Base-by-base conservation (phyloP, 192 early-diverging fungal species). In the Piromyces sp. region DNA sequence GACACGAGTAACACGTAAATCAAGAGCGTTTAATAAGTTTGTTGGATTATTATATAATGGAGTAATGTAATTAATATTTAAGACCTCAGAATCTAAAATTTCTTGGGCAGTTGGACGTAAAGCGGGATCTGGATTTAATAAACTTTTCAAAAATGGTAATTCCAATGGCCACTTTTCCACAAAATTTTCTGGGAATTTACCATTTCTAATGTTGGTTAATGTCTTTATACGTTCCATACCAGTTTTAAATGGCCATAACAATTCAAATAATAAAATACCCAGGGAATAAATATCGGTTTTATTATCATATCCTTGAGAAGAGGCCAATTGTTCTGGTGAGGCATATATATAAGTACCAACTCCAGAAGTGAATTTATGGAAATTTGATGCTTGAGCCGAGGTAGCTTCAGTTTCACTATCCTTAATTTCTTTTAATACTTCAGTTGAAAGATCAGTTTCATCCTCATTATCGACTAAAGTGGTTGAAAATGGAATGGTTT, bases 191-290 rank as follows among this genome's bases (percentile, higher is more conserved):
- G 93, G 93, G 17, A 95, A 81, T 19, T 91, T 88, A 1, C 90
- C 92, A 68, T 68, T n/a, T 78, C 94, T 89, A 81, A 96, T 85
- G 1, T 90, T 89, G 31, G 87, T 81, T 33, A 98, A 81, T 7
- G 89, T 89, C 30, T 89, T 86, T 26, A 92, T 92, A 0, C 98
- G 93, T 86, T 99, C 98, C 96, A 98, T 98, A 0, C 87, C 89
- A 1, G 98, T 97, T 15, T 88, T 83, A 82, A 97, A 93, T 30
- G 96, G 95, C 36, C 94, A 93, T 85, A 93, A 93, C 78, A 99
- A 87, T 87, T 99, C 98, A 84, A 98, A 98, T 80, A 99, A 93
- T 68, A 99, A 94, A 40, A 99, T 97, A 4, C 98, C 98, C 15
- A 97, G 85, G 7, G 95, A 96, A 85, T 97, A 99, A 13, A 99